phyloP scores from a whole-genome alignment of 306 rosid genomes.

The Quercus alba region DNA sequence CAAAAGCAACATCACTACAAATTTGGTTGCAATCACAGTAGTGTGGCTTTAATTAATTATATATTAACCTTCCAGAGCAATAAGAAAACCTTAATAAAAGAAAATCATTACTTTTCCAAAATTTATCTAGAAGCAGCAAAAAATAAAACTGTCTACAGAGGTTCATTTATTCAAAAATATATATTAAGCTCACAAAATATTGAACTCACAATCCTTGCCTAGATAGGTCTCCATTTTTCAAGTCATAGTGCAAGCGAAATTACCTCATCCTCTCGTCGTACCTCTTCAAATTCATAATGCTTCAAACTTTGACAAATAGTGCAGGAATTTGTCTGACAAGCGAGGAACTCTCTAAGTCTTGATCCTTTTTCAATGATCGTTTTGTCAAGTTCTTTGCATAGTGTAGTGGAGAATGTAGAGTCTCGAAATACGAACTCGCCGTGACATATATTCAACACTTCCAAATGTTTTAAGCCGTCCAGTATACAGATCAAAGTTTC shows the following conservation, averaged over 20 bases:
- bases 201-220: too few relatives aligned
- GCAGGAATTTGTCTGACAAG: neutral
- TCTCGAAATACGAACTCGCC: neutral
- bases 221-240: neutral
- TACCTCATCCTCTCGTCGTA: neutral
- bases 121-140: too few relatives aligned
- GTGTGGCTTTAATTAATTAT: too few relatives aligned
- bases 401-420: neutral
- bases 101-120: too few relatives aligned
- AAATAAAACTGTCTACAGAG: too few relatives aligned
- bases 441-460: conserved; percentile 22
- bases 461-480: neutral
- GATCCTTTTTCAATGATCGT: neutral
- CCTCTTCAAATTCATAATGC: neutral
- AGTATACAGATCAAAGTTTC: conserved; percentile 3
- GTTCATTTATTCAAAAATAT: too few relatives aligned
- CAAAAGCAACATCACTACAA: too few relatives aligned
- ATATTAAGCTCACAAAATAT: too few relatives aligned
- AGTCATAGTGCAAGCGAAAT: neutral
- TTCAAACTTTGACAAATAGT: neutral
- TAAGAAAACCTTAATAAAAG: too few relatives aligned
- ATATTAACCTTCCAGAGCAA: too few relatives aligned
- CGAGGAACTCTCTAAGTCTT: neutral
- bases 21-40: too few relatives aligned
- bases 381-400: neutral